Evolutionary conservation across 2,329 filamentous ascomycete genomes (phyloP).

Genomic region (Aspergillus sp.): DNA sequence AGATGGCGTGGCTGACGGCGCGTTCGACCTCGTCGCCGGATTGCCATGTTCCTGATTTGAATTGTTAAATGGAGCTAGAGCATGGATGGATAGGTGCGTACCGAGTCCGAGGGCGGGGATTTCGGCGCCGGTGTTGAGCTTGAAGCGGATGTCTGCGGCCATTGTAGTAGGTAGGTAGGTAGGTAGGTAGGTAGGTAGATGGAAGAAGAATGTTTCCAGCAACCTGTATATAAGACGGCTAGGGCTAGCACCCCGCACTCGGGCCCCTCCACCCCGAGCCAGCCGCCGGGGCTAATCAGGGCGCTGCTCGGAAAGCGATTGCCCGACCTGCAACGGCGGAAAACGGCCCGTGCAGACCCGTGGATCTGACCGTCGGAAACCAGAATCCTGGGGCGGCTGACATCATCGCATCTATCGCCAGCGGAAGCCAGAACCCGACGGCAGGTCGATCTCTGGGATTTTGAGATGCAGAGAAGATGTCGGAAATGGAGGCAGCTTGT

Average conservation of each 20-base stretch:
- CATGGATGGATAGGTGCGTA: slow-evolving; percentile 22
- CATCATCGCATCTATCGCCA: slow-evolving; percentile 3
- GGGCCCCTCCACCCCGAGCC: no score
- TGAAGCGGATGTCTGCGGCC: slow-evolving; percentile 46
- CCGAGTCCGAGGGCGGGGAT: slow-evolving; percentile 58
- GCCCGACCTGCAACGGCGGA: not conserved
- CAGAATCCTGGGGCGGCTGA: slow-evolving; percentile 10
- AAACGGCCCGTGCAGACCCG: not conserved
- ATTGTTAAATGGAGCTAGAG: slow-evolving; percentile 1
- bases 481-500: not conserved
- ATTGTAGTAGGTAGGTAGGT: slow-evolving; percentile 30
- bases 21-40: slow-evolving; percentile 49
- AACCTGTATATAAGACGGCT: not conserved
- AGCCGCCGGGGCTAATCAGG: no score
- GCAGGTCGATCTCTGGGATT: no score
- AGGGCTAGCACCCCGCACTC: no score
- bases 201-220: no score
- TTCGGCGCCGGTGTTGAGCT: slow-evolving; percentile 54
- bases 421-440: slow-evolving; percentile 26
- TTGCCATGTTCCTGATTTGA: slow-evolving; percentile 53
- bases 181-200: not conserved
- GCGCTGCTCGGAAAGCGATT: not conserved
- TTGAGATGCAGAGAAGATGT: no score
- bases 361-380: slow-evolving; percentile 14
- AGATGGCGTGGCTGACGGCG: slow-evolving; percentile 51